Base-by-base conservation (phyloP, 129 eudicot species). In the Ambrosia trifida region DNA sequence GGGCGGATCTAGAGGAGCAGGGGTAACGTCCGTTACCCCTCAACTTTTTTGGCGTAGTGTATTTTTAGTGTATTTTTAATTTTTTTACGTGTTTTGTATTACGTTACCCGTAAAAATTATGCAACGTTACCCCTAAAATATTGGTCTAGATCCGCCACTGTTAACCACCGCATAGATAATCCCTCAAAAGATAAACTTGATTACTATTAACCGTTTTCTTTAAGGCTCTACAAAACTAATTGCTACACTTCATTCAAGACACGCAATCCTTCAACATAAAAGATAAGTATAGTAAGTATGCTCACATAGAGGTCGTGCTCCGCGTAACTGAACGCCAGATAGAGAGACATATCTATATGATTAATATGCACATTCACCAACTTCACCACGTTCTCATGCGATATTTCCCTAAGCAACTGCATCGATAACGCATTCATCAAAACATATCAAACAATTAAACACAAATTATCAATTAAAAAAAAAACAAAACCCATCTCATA, bases 281-380 rank as follows among this genome's bases (percentile, higher is more conserved):
- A 51, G 36, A 10, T 12, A 38, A 18, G 63, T n/a, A 12, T 2
- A 44, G 35, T 41, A 62, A 7, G 31, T 14, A 70, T 32, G 72
- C 88, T 69, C 65, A 84, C 99, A 81, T 94, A 94, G 50, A 94
- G 91, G 54, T 94, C 99, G 70, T 94, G 97, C 85, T 94, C 97
- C 14, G 99, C 96, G 68, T 94, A 94, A 76, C 90, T 97, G 83
- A 94, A 94, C 67, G 99, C 99, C 70, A 94, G 85, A 78, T 94
- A 94, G 38, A 94, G 91, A 11, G 99, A 94, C 99, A 94, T 94
- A 79, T 94, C 99, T 11, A 85, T 81, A 66, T 81, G 91, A 83
- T 94, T 94, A 80, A 94, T 94, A 84, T 94, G 99, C 82, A 89
- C 99, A 54, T 89, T 90, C 70, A 82, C 97, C 54, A 94, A 96